Conservation (phyloP, 148 eudicot species). For the Dianthus caryophyllus region DNA sequence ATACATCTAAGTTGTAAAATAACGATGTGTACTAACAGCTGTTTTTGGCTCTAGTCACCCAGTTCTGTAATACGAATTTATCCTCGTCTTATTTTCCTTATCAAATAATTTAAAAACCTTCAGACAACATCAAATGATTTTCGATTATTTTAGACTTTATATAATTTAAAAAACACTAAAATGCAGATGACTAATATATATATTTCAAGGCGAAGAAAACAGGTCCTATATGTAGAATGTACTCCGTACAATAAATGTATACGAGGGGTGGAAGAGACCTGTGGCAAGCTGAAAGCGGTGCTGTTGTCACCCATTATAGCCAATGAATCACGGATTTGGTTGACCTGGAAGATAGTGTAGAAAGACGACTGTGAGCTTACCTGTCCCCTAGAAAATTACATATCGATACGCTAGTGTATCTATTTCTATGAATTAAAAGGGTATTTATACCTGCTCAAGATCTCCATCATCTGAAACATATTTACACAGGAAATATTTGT, state of each 20-base stretch:
- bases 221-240: too few relatives aligned
- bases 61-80: too few relatives aligned
- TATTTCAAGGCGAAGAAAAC: too few relatives aligned
- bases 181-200: too few relatives aligned
- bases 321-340: slow-evolving; percentile 90
- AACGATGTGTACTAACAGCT: too few relatives aligned
- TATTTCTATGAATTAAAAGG: not conserved
- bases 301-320: slow-evolving; percentile 94
- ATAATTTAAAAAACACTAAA: too few relatives aligned
- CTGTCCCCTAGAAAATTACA: slow-evolving; percentile 1
- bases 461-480: slow-evolving; percentile 69
- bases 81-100: too few relatives aligned
- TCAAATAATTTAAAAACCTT: too few relatives aligned
- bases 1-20: too few relatives aligned
- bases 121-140: too few relatives aligned
- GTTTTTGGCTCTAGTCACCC: not conserved
- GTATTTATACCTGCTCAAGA: slow-evolving; percentile 66
- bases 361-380: slow-evolving; percentile 6
- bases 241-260: slow-evolving; percentile 4
- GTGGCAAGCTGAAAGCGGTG: slow-evolving; percentile 97
- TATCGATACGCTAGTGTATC: not conserved
- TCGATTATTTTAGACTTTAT: too few relatives aligned
- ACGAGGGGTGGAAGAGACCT: slow-evolving; percentile 40
- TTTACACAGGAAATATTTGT: slow-evolving; percentile 28
- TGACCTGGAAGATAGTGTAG: slow-evolving; percentile 48